A percentile compares a stretch with the other conserved stretches of the same genome.
phyloP scores from a whole-genome alignment of 495 filamentous ascomycete species.

The Daldinia caldariorum region DNA sequence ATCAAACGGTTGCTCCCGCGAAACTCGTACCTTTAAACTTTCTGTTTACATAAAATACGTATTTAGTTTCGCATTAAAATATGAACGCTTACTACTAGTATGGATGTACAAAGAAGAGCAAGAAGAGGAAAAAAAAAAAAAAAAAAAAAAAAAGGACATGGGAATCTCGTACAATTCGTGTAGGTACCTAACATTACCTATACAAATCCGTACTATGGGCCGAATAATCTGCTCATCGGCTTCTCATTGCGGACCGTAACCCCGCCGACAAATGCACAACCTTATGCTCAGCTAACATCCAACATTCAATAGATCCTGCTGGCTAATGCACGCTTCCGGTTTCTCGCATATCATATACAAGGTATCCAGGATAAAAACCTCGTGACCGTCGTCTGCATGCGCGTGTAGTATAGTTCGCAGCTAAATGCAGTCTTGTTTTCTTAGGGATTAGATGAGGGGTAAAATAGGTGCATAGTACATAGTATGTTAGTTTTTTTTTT shows the following conservation, averaged over 20 bases:
- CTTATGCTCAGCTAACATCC: not conserved
- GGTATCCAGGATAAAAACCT: not conserved
- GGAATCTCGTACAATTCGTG: not conserved
- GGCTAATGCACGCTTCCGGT: slow-evolving; percentile 9
- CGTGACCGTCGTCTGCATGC: too few relatives aligned
- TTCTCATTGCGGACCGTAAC: slow-evolving; percentile 2
- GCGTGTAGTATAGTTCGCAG: slow-evolving; percentile 1
- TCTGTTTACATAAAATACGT: not conserved
- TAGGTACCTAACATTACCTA: not conserved
- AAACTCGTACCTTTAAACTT: not conserved
- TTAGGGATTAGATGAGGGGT: not conserved
- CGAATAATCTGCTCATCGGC: slow-evolving; percentile 6
- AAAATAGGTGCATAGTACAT: not conserved
- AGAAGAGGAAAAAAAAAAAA: too few relatives aligned
- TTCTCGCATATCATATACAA: not conserved
- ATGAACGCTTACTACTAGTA: too few relatives aligned
- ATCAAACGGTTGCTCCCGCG: not conserved
- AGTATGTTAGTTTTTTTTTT: not conserved
- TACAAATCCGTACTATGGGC: not conserved
- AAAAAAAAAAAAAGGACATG: not conserved
- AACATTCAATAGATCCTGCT: slow-evolving; percentile 5
- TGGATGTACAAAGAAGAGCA: too few relatives aligned
- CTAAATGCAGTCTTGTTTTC: not conserved
- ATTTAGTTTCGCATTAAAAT: not conserved
- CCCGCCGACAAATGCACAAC: slow-evolving; percentile 3